Evolutionary conservation across 495 filamentous ascomycete species (phyloP), one percentile per base, ranked within the genome.

Genomic region (Entonaema liquescens): DNA sequence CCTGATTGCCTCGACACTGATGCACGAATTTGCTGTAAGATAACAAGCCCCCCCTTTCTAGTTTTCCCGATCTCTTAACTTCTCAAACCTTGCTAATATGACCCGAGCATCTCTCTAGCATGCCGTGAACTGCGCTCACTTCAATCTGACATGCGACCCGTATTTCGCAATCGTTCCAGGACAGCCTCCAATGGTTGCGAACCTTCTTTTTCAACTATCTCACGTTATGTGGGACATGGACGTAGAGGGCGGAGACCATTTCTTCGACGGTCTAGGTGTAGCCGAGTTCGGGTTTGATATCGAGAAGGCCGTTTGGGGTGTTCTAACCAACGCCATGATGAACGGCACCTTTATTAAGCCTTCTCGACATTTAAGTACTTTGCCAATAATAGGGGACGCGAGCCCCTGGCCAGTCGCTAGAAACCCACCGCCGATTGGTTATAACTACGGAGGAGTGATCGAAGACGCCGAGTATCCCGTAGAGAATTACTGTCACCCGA

Each of bases 11-110:
- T 35, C 23, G n/a, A 75, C 70, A 11, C 3, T 81, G 5, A n/a
- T 79, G 17, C 79, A 80, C 35, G 79, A 81, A 44, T 55, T 79
- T 17, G 72, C 56, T 59, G 77, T 81, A 29, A 63, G 69, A 56
- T 56, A 55, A 33, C 11, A 38, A 15, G 6, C 17, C 7, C 13
- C 2, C 17, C 25, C 19, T 25, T 58, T 25, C 28, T 29, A 9
- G 4, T 21, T 15, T 23, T 28, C 17, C 13, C 19, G 13, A 7
- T 28, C 3, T 28, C 6, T 17, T 7, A 8, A 40, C 36, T 35
- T 9, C 31, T 33, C 31, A 33, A 33, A 33, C 31, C n/a, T n/a
- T n/a, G n/a, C n/a, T n/a, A n/a, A n/a, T n/a, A n/a, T n/a, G n/a
- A n/a, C n/a, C n/a, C n/a, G n/a, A n/a, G n/a, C n/a, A n/a, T n/a